Base-by-base conservation (phyloP, 202 grass and related monocot genomes). In the Tripidium arundinaceum region DNA sequence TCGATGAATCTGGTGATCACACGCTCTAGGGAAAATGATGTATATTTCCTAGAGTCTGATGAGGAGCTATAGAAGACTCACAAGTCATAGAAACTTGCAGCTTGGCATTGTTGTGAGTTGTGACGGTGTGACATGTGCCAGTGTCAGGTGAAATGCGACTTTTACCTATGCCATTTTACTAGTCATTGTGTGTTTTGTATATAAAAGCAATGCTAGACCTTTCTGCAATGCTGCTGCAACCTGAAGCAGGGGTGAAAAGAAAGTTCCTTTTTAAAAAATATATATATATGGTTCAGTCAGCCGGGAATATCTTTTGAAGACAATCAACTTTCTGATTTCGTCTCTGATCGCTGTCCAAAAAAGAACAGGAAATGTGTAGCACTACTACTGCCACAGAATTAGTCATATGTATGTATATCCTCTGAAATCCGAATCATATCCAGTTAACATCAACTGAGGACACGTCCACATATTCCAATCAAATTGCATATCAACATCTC, bases 401-500 rank as follows among this genome's bases (percentile, higher is more conserved):
- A 79, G 25, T 40, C 21, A 39, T 27, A 4, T 28, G 24, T 61
- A 42, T 4, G n/a, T n/a, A n/a, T 33, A 24, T 16, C 3, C 74
- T 76, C 33, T n/a, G 55, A 40, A 60, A 21, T 40, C 74, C 18
- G 36, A 31, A 54, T n/a, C 29, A 38, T 11, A 46, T 26, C 79
- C 29, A 47, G 47, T n/a, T 19, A 65, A 50, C n/a, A 47, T 13
- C 41, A 37, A 27, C 40, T 63, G n/a, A 29, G 42, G 16, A 45
- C 26, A 33, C 22, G 33, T 19, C 64, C 29, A 28, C 22, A 29
- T 64, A 37, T 65, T 21, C 45, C 49, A 79, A 49, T 8, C 40
- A 71, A 63, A 63, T 40, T 77, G 7, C 49, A 50, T 84, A 62
- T 47, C 7, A 84, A 50, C 3, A 36, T 42, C 81, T 76, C 57